Conservation (phyloP, 1,139 yeast species). For the Yamadazyma atmosphaerica region DNA sequence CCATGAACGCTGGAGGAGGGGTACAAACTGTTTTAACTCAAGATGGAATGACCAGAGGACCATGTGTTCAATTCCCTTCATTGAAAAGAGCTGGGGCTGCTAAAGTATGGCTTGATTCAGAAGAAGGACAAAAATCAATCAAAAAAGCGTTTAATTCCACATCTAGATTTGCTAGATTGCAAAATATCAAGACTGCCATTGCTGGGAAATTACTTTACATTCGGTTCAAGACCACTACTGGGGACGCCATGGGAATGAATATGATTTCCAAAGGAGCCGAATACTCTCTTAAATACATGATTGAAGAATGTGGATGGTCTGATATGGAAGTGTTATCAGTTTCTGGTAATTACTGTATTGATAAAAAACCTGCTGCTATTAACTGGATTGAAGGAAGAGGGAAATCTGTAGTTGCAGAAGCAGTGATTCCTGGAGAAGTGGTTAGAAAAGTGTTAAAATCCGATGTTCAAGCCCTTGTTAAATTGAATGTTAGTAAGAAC, state of each 20-base stretch:
- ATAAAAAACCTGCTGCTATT: slow-evolving; percentile 96
- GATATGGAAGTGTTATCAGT: slow-evolving; percentile 93
- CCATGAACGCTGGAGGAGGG: slow-evolving; percentile 97
- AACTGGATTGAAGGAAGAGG: slow-evolving; percentile 99
- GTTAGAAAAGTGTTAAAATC: slow-evolving; percentile 84
- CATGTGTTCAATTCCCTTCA: slow-evolving; percentile 87
- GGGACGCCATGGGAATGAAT: slow-evolving; percentile 99
- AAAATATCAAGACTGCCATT: slow-evolving; percentile 85
- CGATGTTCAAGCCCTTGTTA: slow-evolving; percentile 89
- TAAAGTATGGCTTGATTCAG: slow-evolving; percentile 93
- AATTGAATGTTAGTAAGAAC: slow-evolving; percentile 84
- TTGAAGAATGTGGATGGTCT: slow-evolving; percentile 83
- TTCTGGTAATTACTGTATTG: slow-evolving; percentile 97
- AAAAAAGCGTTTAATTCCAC: slow-evolving; percentile 95
- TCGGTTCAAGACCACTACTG: slow-evolving; percentile 95
- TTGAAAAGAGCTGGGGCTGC: slow-evolving; percentile 91
- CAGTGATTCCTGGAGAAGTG: slow-evolving; percentile 78
- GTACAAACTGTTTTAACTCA: slow-evolving; percentile 86
- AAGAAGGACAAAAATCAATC: slow-evolving; percentile 80
- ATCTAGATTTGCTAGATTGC: slow-evolving; percentile 94
- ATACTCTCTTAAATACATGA: slow-evolving; percentile 78
- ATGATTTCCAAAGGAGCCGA: slow-evolving; percentile 99
- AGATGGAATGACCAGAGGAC: slow-evolving; percentile 99
- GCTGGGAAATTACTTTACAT: slow-evolving; percentile 92
- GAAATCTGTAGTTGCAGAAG: slow-evolving; percentile 97